phyloP scores from a whole-genome alignment of 371 early-diverging fungal species.

The Chytridiales sp. region DNA sequence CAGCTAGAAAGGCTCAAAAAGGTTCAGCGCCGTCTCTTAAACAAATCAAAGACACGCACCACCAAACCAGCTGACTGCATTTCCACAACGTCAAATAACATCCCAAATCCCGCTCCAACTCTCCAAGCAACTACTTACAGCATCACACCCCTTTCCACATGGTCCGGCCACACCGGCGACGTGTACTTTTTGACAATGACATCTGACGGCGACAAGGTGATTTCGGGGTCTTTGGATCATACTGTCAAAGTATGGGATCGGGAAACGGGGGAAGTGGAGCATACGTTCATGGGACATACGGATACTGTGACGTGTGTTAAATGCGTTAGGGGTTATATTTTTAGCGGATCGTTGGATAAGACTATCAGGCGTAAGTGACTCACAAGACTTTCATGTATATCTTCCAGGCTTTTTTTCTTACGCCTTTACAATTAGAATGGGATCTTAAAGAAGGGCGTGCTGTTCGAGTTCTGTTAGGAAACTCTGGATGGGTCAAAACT shows the following conservation, averaged over 20 bases:
- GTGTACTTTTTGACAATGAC: constrained; percentile 34
- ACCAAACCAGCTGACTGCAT: too few species aligned
- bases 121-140: too few species aligned
- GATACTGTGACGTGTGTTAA: constrained; percentile 37
- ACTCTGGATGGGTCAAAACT: constrained; percentile 38
- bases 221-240: constrained; percentile 37
- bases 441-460: constrained; percentile 22
- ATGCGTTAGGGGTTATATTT: constrained; percentile 16
- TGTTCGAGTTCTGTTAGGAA: constrained; percentile 13
- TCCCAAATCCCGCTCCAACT: too few species aligned
- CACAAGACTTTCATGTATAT: neutral
- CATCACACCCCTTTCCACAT: constrained; percentile 2
- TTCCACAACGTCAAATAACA: too few species aligned
- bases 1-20: neutral
- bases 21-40: neutral
- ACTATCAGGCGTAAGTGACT: constrained; percentile 30
- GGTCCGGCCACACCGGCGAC: constrained; percentile 36
- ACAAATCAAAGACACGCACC: too few species aligned
- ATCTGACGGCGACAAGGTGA: constrained; percentile 14
- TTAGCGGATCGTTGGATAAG: constrained; percentile 41
- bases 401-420: neutral
- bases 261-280: constrained; percentile 4
- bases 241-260: constrained; percentile 38
- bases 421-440: constrained; percentile 24
- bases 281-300: constrained; percentile 34